A percentile compares a stretch with the other conserved stretches of the same genome.
These are phyloP conservation scores for Phellinidium pouzarii DNA, from an alignment of 1,284 basidiomycete species.

Conservation along the genomic window DNA sequence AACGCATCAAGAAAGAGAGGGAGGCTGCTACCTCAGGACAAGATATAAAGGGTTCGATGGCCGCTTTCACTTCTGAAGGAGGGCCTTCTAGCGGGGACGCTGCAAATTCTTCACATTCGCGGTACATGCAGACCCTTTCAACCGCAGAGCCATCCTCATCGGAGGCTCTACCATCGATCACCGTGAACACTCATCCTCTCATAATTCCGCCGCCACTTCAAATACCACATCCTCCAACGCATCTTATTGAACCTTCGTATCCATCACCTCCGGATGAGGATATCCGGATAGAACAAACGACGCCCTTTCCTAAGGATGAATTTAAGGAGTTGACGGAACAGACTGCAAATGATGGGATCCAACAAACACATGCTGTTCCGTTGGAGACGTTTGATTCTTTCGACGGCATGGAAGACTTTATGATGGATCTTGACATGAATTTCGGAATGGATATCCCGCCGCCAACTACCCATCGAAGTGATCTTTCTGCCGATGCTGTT, in stretches of 20 bases:
- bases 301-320: background rate
- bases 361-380: constrained; percentile 17
- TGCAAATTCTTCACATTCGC: background rate
- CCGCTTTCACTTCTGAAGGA: background rate
- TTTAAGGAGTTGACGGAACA: background rate
- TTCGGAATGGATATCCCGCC: constrained; percentile 34
- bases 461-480: background rate
- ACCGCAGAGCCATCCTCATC: background rate
- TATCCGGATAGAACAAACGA: background rate
- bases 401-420: constrained; percentile 35
- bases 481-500: background rate
- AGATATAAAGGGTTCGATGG: constrained; percentile 1
- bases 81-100: background rate
- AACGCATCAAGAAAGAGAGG: constrained; percentile 60
- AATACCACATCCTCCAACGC: background rate
- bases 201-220: constrained; percentile 4
- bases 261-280: constrained; percentile 17
- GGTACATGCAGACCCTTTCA: background rate
- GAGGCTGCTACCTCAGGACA: constrained; percentile 25
- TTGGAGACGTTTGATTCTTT: constrained; percentile 33
- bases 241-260: constrained; percentile 6
- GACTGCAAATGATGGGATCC: background rate
- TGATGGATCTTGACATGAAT: constrained; percentile 38
- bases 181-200: constrained; percentile 6
- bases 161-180: background rate